Conservation (phyloP, 371 early-diverging fungal genomes). For the Lichtheimia corymbifera region DNA sequence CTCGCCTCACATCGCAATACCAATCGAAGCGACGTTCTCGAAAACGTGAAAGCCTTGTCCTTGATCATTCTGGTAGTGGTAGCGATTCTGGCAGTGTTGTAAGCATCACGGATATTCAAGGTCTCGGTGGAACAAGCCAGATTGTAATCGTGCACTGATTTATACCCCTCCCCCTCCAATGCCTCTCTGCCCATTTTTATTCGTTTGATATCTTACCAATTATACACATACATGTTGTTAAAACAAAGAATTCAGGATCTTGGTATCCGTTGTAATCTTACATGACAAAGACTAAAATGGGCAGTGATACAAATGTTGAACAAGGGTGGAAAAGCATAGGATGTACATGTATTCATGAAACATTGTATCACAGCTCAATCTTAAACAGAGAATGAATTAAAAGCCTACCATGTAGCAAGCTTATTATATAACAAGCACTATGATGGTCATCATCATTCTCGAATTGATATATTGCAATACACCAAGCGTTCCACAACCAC, state of each 20-base stretch:
- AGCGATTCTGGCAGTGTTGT: constrained; percentile 51
- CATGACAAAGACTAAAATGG: background rate
- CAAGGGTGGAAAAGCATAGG: no score
- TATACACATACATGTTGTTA: background rate
- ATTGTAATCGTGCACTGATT: constrained; percentile 48
- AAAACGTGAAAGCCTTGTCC: constrained; percentile 46
- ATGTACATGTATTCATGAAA: no score
- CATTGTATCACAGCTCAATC: no score
- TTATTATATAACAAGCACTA: no score
- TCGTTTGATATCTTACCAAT: background rate
- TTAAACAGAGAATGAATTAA: no score
- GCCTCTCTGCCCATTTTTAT: background rate
- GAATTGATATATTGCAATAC: no score
- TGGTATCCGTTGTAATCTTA: no score
- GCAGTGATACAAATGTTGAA: no score
- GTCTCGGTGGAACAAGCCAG: constrained; percentile 42
- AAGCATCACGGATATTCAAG: constrained; percentile 49
- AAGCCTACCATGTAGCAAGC: no score
- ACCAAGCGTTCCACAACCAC: no score
- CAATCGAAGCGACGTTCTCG: constrained; percentile 21
- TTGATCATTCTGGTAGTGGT: constrained; percentile 49
- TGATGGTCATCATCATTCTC: no score
- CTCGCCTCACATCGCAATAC: constrained; percentile 10
- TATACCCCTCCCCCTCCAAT: background rate
- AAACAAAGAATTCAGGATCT: no score